Evolutionary conservation across 1,284 basidiomycete species (phyloP), one percentile per base, ranked within the genome.

Genomic region (Ceratobasidium sp.): DNA sequence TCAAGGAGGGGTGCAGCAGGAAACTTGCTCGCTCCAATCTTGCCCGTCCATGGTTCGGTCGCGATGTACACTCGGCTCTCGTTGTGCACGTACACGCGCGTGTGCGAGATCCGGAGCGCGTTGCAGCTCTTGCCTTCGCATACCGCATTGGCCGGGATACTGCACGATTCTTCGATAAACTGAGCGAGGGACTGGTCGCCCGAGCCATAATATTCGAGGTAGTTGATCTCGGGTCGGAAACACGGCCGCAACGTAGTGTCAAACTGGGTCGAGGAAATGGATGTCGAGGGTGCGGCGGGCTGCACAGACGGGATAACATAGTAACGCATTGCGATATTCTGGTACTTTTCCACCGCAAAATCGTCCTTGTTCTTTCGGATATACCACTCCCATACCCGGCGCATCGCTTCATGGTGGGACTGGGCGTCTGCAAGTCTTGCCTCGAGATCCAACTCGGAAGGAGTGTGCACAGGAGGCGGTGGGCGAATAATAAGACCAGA

Each of bases 161-260:
- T 90, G 46, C 92, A 89, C 0, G 89, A 88, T 54, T 91, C 89
- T 78, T 96, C 94, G 76, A 99, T 91, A 83, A 92, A 98, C 80
- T 96, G 94, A 0, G 95, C 95, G 4, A 99, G 87, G 0, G 97
- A 96, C 81, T 89, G 90, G 81, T 99, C 97, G 77, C 94, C 94
- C 74, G 94, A 90, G 62, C 95, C 93, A 80, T 99, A 99, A 82
- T 97, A 98, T 31, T 90, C 91, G 83, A 94, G 89, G 75, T 92
- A 90, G 43, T 87, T 86, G 58, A 96, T 81, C 65, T 84, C 81
- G 0, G 92, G 91, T n/a, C 87, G 85, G 78, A 90, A 89, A 79
- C 92, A 94, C 6, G 92, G 85, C 5, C 68, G 68, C 1, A 59
- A 41, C 5, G 56, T 22, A 22, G 39, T 71, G 49, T 75, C 68